These are phyloP conservation scores for Perkinsus olseni DNA, from an alignment of 169 alveolate species.

Conservation along the genomic window DNA sequence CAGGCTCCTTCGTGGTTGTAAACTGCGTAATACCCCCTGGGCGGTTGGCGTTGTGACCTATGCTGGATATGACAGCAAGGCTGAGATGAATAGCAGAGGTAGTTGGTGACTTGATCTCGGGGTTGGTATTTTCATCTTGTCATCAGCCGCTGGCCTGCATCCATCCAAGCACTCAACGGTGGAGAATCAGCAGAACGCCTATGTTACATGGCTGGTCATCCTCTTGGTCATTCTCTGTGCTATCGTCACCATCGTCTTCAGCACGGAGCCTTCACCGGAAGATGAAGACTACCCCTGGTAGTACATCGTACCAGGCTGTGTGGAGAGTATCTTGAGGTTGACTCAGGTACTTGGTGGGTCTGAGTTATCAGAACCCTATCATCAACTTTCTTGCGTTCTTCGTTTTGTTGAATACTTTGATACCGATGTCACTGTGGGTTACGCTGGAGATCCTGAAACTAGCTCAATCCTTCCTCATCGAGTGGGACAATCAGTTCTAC, in stretches of 20 bases:
- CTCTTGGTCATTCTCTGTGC: not conserved
- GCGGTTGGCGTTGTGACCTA: conserved; percentile 54
- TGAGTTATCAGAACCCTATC: not conserved
- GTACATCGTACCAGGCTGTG: not conserved
- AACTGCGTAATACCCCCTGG: conserved; percentile 48
- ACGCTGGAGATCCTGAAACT: not conserved
- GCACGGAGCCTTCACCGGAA: not conserved
- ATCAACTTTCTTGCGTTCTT: conserved; percentile 2
- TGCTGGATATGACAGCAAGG: conserved; percentile 60
- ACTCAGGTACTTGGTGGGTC: not conserved
- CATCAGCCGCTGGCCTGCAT: not conserved
- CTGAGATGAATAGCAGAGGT: not conserved
- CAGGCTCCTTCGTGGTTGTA: conserved; percentile 48
- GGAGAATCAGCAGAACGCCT: not conserved
- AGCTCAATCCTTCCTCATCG: not conserved
- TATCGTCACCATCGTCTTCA: not conserved
- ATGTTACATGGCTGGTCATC: not conserved
- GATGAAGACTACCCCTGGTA: not conserved
- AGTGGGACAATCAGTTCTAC: conserved; percentile 4
- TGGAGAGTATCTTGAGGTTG: not conserved
- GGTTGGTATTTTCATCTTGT: not conserved
- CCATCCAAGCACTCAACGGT: not conserved
- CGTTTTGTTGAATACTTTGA: not conserved
- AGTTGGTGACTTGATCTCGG: too few relatives aligned
- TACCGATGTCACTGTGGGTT: not conserved